These are phyloP conservation scores for Alternaria solani DNA, from an alignment of 2,329 filamentous ascomycete genomes.

Conservation along the genomic window DNA sequence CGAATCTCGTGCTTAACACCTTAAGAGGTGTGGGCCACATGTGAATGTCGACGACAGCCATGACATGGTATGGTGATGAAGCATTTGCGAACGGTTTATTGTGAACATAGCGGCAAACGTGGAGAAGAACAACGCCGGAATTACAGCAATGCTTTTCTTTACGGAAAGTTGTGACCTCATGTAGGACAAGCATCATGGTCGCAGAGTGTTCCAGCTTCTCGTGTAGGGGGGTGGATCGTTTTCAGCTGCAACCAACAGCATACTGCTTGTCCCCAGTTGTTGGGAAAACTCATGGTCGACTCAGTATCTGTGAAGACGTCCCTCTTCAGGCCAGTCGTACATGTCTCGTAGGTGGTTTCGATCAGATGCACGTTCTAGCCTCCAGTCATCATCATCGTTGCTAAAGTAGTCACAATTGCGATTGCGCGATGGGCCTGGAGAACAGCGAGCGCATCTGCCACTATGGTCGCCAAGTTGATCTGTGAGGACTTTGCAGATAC, in stretches of 20 bases:
- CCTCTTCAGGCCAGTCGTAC: slow-evolving; percentile 26
- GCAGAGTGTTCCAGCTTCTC: background rate
- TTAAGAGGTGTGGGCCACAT: background rate
- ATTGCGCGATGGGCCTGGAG: slow-evolving; percentile 12
- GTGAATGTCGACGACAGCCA: slow-evolving; percentile 10
- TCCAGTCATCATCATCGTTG: slow-evolving; percentile 18
- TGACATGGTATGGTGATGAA: slow-evolving; percentile 19
- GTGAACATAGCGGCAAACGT: slow-evolving; percentile 9
- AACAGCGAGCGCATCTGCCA: slow-evolving; percentile 24
- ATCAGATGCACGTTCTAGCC: slow-evolving; percentile 16
- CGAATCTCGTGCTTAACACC: background rate
- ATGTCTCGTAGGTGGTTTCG: slow-evolving; percentile 27
- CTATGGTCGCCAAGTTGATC: slow-evolving; percentile 21
- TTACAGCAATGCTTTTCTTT: background rate
- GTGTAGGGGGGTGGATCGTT: background rate
- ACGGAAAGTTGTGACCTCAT: background rate
- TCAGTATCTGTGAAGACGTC: slow-evolving; percentile 7
- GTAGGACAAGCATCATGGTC: background rate
- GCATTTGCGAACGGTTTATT: slow-evolving; percentile 16
- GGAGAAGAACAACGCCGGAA: background rate
- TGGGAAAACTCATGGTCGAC: background rate
- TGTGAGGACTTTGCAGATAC: slow-evolving; percentile 27
- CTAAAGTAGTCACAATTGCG: slow-evolving; percentile 7
- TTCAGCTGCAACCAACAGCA: background rate
- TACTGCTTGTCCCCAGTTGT: background rate